These are phyloP conservation scores for Glonium stellatum DNA, from an alignment of 495 filamentous ascomycete species.

Conservation along the genomic window DNA sequence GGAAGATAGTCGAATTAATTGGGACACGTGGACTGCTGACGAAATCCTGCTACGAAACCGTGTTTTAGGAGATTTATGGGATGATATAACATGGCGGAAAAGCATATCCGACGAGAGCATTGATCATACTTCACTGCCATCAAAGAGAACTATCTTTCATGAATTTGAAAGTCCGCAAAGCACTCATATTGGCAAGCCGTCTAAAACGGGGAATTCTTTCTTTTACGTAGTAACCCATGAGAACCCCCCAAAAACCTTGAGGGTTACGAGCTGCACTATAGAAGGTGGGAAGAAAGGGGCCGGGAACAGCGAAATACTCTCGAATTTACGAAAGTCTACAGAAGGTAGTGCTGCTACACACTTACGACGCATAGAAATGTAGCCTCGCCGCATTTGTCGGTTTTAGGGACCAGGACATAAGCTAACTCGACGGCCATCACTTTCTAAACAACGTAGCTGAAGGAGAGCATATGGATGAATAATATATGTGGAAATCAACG, in stretches of 20 bases:
- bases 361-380: too few relatives aligned
- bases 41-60: slow-evolving; percentile 45
- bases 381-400: too few relatives aligned
- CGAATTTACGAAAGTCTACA: background rate
- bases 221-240: background rate
- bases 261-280: background rate
- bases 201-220: background rate
- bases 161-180: background rate
- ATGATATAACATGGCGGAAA: background rate
- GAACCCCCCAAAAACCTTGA: background rate
- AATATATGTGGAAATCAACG: too few relatives aligned
- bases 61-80: slow-evolving; percentile 51
- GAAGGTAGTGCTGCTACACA: too few relatives aligned
- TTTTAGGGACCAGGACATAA: too few relatives aligned
- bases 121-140: background rate
- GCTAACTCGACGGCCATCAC: too few relatives aligned
- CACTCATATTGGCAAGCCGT: too few relatives aligned
- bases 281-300: background rate
- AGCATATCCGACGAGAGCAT: background rate
- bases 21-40: slow-evolving; percentile 43
- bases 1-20: slow-evolving; percentile 41
- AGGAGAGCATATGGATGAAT: too few relatives aligned
- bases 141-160: background rate
- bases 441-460: too few relatives aligned
- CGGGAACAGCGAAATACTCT: background rate